Evolutionary conservation across 2,329 filamentous ascomycete genomes (phyloP).

Genomic region (Colletotrichum falcatum): DNA sequence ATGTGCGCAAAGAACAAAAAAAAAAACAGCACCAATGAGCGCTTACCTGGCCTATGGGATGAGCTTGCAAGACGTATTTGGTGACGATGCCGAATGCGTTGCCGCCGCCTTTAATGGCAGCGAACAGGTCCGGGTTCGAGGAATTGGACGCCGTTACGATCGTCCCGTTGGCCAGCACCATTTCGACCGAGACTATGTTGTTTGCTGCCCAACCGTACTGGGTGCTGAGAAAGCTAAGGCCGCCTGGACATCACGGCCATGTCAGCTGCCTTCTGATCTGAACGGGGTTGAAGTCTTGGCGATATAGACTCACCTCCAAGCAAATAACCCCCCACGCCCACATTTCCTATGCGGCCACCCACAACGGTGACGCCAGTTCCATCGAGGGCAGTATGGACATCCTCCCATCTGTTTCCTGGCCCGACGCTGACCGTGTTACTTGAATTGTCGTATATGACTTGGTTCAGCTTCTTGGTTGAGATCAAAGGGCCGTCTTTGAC

Average conservation of each 20-base stretch:
- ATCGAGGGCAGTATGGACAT: constrained; percentile 55
- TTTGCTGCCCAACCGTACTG: constrained; percentile 65
- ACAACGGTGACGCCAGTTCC: constrained; percentile 57
- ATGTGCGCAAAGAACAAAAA: neutral
- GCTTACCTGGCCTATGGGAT: constrained; percentile 48
- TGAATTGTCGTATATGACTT: constrained; percentile 53
- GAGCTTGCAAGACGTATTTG: constrained; percentile 57
- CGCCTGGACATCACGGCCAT: constrained; percentile 56
- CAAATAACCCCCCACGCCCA: constrained; percentile 61
- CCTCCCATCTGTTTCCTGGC: constrained; percentile 58
- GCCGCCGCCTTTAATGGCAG: constrained; percentile 66
- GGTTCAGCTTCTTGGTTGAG: constrained; percentile 58
- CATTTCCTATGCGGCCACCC: constrained; percentile 59
- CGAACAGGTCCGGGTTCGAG: constrained; percentile 62
- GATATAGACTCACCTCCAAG: constrained; percentile 59
- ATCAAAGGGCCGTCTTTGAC: constrained; percentile 62
- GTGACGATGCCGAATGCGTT: constrained; percentile 67
- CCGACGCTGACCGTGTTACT: constrained; percentile 57
- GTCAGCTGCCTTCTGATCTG: neutral
- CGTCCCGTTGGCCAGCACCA: constrained; percentile 64
- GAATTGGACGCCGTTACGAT: constrained; percentile 58
- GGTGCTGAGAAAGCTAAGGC: constrained; percentile 63
- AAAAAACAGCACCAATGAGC: too few relatives aligned
- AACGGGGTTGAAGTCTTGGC: neutral
- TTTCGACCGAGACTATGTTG: constrained; percentile 60